Evolutionary conservation across 1,284 basidiomycete species (phyloP), one percentile per base, ranked within the genome.

Genomic region (Apiotrichum porosum): DNA sequence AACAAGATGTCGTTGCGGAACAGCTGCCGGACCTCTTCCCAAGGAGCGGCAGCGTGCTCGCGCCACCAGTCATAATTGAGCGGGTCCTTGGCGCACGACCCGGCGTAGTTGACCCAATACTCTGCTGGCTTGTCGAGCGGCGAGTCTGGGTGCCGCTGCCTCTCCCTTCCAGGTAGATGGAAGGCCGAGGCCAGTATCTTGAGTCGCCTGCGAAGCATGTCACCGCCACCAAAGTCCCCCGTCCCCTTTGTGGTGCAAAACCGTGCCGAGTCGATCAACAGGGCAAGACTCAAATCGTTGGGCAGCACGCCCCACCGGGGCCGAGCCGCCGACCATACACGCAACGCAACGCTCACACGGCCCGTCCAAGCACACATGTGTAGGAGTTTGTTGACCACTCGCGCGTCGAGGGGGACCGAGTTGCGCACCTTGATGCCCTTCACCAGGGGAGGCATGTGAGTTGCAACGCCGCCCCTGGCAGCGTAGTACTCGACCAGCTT

Each of bases 261-360:
- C n/a, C 63, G 42, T 5, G 64, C 62, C 2, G 45, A 44, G 21
- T 69, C 60, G 18, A 72, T 43, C 8, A 72, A n/a, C n/a, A n/a
- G n/a, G n/a, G n/a, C n/a, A n/a, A n/a, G n/a, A n/a, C n/a, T n/a
- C n/a, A n/a, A n/a, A 23, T 54, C 51, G 48, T 72, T 63, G 8
- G 54, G 56, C 15, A 46, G 37, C 1, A 69, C 54, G 4, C 63
- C 64, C 61, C 64, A 72, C 0, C 70, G 67, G 9, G 60, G 58
- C n/a, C 42, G 26, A 2, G 63, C 61, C 1, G 62, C 63, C 13
- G 32, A 35, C 56, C 60, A 69, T 1, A 72, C 44, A 1, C 68
- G 53, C 23, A 68, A 62, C 2, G 70, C 65, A 1, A 65, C 39
- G 3, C 56, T 56, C 3, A 64, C 59, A 1, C 35, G 22, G 1